Base-by-base conservation (phyloP, 306 rosid genomes). In the Fagus sylvatica region DNA sequence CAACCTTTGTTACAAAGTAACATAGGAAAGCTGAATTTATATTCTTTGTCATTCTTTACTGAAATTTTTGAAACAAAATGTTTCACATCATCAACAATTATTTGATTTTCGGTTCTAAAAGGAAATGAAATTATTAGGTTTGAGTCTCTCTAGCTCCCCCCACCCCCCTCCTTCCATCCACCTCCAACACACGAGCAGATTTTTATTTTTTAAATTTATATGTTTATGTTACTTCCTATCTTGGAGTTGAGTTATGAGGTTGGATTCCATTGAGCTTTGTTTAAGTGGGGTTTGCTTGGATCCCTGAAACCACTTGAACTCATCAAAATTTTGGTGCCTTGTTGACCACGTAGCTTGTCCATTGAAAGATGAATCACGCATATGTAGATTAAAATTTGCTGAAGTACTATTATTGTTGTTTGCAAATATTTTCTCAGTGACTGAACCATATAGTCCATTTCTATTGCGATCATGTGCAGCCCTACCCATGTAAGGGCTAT, bases 351-450 rank as follows among this genome's bases (percentile, higher is more conserved):
- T 69, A 59, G 55, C 43, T 61, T 60, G 55, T 2, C 53, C 61
- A 8, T 40, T 57, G 46, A 51, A 72, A 51, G 76, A 60, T 15
- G 67, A n/a, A 60, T 53, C 57, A 22, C 59, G 34, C n/a, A 16
- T 33, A 8, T 5, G 56, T n/a, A n/a, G n/a, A n/a, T 22, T 43
- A 55, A 28, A 53, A 57, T 54, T 62, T 60, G 67, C 41, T 28
- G 81, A 56, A 76, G 15, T 46, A 46, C 22, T 80, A 69, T 3
- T 57, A 28, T 71, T 57, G 76, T 79, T 78, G 77, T 22, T 79
- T 57, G 74, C 76, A 19, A 76, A 15, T 59, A 84, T 34, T 72
- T 76, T 80, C 13, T 73, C 73, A 4, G 81, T 64, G 70, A 80
- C 73, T 51, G 84, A 72, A 40, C 76, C 84, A 41, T 73, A 73